Percentiles rank a stretch among this genome's conserved stretches.
phyloP scores from a whole-genome alignment of 2,329 filamentous ascomycete genomes.

The Penicillium fuscoglaucum region DNA sequence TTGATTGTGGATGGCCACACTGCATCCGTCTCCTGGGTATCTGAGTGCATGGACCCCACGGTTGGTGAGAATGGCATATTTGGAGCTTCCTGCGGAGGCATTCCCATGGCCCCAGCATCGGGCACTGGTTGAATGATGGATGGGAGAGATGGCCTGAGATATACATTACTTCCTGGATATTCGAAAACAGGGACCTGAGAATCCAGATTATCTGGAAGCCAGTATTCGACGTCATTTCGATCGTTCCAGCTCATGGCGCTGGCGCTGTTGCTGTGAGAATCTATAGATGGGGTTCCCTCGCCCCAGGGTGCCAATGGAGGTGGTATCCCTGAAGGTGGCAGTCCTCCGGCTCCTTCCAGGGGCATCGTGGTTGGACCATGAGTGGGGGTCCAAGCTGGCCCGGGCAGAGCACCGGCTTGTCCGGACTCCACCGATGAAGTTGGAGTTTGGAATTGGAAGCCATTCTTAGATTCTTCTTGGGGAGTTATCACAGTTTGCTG shows the following conservation, averaged over 20 bases:
- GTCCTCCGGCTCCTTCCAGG: conserved; percentile 20
- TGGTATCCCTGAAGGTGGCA: conserved; percentile 22
- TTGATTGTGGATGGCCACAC: conserved; percentile 43
- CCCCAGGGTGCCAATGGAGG: conserved; percentile 26
- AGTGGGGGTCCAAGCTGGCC: conserved; percentile 24
- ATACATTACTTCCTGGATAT: conserved; percentile 39
- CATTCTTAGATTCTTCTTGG: conserved; percentile 19
- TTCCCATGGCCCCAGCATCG: conserved; percentile 23
- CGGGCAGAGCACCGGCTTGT: conserved; percentile 22
- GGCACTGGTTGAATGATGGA: conserved; percentile 33
- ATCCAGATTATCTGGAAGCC: conserved; percentile 39
- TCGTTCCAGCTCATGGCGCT: conserved; percentile 30
- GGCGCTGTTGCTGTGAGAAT: conserved; percentile 22
- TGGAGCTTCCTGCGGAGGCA: conserved; percentile 21
- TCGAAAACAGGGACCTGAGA: conserved; percentile 36
- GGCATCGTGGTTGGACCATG: conserved; percentile 24
- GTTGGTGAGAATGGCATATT: conserved; percentile 24
- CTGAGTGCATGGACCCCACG: conserved; percentile 20
- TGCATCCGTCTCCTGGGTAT: conserved; percentile 25
- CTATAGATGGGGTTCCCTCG: conserved; percentile 23
- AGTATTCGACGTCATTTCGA: conserved; percentile 35
- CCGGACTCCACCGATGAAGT: conserved; percentile 21
- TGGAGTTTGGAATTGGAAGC: conserved; percentile 28
- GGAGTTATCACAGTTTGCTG: conserved; percentile 32
- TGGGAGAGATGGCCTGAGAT: conserved; percentile 36